These are phyloP conservation scores for Diaporthe citriasiana DNA, from an alignment of 2,329 filamentous ascomycete species.

Conservation along the genomic window DNA sequence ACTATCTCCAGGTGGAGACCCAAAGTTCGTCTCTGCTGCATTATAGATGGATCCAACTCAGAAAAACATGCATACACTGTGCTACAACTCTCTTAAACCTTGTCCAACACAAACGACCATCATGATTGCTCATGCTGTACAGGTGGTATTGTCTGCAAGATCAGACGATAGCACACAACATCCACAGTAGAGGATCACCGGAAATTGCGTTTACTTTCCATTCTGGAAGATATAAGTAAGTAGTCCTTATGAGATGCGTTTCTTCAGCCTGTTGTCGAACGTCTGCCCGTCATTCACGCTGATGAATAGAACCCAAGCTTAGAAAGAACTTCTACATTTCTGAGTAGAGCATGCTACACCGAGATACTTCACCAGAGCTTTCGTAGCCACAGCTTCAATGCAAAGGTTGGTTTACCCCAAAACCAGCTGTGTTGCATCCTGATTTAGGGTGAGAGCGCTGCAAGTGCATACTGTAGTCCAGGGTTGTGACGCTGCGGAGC, in stretches of 20 bases:
- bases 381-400: too few species aligned
- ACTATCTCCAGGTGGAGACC: not conserved
- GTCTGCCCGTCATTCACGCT: not conserved
- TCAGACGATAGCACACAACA: not conserved
- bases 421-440: not conserved
- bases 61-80: not conserved
- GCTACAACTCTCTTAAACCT: not conserved
- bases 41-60: not conserved
- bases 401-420: not conserved
- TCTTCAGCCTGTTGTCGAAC: not conserved
- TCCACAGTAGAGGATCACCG: not conserved
- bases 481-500: not conserved
- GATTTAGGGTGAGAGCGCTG: not conserved
- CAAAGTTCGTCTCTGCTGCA: not conserved
- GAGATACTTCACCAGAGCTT: not conserved
- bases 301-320: not conserved
- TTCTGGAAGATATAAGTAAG: too few species aligned
- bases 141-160: not conserved
- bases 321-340: not conserved
- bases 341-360: not conserved
- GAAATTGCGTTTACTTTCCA: too few species aligned
- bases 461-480: not conserved
- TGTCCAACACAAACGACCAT: too few species aligned
- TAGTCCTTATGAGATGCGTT: not conserved
- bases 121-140: not conserved